These are phyloP conservation scores for Tuber indicum DNA, from an alignment of 495 filamentous ascomycete species.

Conservation along the genomic window DNA sequence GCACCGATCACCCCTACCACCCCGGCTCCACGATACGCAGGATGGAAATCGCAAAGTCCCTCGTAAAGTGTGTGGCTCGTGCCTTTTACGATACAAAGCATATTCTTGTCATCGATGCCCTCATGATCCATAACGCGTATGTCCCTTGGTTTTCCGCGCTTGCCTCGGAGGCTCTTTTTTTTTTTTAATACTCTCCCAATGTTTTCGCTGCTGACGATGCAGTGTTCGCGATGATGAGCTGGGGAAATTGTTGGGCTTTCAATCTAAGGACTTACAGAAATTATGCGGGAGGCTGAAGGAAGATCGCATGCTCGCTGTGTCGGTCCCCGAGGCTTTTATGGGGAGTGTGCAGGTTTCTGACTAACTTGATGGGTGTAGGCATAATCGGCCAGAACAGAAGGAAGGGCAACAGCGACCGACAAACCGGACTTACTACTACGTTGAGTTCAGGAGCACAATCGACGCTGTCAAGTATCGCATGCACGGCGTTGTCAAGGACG, in stretches of 20 bases:
- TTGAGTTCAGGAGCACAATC: conserved; percentile 87
- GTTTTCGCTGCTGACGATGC: background rate
- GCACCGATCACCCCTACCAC: background rate
- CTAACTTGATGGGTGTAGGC: conserved; percentile 47
- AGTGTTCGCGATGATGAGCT: conserved; percentile 79
- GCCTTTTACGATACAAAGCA: conserved; percentile 89
- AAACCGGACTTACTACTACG: conserved; percentile 88
- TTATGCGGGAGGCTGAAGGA: conserved; percentile 75
- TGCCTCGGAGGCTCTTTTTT: conserved; percentile 23
- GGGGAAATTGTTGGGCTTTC: conserved; percentile 73
- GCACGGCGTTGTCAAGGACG: conserved; percentile 71
- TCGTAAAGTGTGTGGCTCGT: conserved; percentile 81
- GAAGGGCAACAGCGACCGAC: conserved; percentile 74
- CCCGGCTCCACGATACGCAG: background rate
- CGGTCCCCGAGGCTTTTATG: conserved; percentile 24
- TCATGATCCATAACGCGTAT: conserved; percentile 83
- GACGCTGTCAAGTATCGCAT: conserved; percentile 96
- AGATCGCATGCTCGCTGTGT: conserved; percentile 73
- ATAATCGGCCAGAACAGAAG: conserved; percentile 69
- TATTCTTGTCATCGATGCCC: conserved; percentile 83
- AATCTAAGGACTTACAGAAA: conserved; percentile 81
- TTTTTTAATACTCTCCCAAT: background rate
- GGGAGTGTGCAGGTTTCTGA: conserved; percentile 7
- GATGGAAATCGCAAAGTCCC: conserved; percentile 81
- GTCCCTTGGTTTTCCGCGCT: conserved; percentile 39